Conservation (phyloP, 129 eudicot genomes). For the Tagetes patula region DNA sequence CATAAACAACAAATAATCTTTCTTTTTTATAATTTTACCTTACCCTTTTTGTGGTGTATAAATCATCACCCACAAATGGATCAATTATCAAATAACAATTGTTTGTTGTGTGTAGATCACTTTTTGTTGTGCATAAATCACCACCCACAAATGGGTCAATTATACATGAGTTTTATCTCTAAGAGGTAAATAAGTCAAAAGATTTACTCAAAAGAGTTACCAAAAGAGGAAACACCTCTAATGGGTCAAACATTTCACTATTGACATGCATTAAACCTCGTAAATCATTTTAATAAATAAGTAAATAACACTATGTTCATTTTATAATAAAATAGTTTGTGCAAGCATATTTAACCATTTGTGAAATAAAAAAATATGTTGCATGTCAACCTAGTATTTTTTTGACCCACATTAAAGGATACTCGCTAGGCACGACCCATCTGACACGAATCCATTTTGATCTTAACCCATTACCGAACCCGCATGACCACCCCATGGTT, state of each 20-base stretch:
- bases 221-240: background rate
- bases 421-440: background rate
- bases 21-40: background rate
- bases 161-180: background rate
- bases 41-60: no score
- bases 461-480: background rate
- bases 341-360: background rate
- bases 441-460: background rate
- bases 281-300: background rate
- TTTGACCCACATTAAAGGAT: background rate
- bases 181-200: background rate
- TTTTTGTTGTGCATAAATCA: background rate
- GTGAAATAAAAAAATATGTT: background rate
- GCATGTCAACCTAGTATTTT: background rate
- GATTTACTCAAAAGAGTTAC: background rate
- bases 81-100: background rate
- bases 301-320: background rate
- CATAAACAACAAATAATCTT: background rate
- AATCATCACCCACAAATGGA: background rate
- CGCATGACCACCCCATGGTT: conserved; percentile 2
- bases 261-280: background rate
- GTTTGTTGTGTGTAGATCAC: background rate
- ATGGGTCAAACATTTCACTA: background rate
- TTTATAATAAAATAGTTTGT: background rate
- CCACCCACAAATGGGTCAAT: no score